A percentile compares a stretch with the other conserved stretches of the same genome.
These are phyloP conservation scores for Coniella vitis DNA, from an alignment of 2,329 filamentous ascomycete species.

Conservation along the genomic window DNA sequence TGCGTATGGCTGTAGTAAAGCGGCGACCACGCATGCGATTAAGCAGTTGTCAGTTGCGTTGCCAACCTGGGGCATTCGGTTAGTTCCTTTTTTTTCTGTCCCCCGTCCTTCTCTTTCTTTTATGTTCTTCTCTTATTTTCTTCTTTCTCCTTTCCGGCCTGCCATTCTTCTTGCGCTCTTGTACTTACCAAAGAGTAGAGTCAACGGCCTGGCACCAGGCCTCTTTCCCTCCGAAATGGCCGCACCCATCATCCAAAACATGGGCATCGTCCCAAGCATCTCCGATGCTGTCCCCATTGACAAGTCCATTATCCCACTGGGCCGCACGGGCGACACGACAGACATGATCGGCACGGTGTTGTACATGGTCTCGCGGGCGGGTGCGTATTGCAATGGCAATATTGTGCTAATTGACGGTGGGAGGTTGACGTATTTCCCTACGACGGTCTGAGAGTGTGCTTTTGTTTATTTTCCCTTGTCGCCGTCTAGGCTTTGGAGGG, in stretches of 20 bases:
- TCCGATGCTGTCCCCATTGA: constrained; percentile 25
- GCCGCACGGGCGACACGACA: constrained; percentile 51
- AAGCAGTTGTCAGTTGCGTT: constrained; percentile 66
- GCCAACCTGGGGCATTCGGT: constrained; percentile 50
- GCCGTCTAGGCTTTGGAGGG: too few relatives aligned
- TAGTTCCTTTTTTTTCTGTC: background rate
- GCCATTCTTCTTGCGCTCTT: background rate
- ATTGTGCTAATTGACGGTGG: constrained; percentile 59
- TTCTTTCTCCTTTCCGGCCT: background rate
- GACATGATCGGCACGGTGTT: constrained; percentile 61
- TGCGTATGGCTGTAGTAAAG: constrained; percentile 72
- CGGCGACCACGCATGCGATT: constrained; percentile 63
- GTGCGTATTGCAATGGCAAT: constrained; percentile 59
- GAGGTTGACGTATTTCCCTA: constrained; percentile 48
- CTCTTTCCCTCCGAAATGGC: constrained; percentile 58
- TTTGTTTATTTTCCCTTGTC: too few relatives aligned
- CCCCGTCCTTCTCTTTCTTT: background rate
- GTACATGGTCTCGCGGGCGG: constrained; percentile 58
- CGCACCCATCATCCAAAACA: constrained; percentile 35
- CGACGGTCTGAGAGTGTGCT: constrained; percentile 42
- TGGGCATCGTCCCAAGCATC: constrained; percentile 26
- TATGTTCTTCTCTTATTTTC: constrained; percentile 1
- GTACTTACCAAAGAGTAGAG: constrained; percentile 23
- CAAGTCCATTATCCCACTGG: constrained; percentile 46
- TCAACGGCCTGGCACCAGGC: constrained; percentile 43